Base-by-base conservation (phyloP, 306 rosid genomes). In the Quillaja saponaria region DNA sequence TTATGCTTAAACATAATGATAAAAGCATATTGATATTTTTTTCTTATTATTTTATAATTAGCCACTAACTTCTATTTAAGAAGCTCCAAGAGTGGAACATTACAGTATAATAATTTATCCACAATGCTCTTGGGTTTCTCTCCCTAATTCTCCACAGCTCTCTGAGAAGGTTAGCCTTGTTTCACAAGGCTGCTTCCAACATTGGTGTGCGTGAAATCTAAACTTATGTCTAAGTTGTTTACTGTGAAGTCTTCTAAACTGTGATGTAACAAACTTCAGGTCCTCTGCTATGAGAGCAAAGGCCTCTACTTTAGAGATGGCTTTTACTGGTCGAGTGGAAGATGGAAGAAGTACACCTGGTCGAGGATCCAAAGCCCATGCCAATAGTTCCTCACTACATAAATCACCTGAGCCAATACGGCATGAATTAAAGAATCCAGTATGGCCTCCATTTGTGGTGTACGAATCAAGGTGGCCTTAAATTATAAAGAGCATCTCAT, bases 271-370 rank as follows among this genome's bases (percentile, higher is more conserved):
- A 49, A 94, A 94, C 13, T 87, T 89, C 15, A 94, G 69, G 73
- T 94, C 99, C 47, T 94, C 95, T 1, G 96, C 95, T n/a, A 72
- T 80, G 15, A 94, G 82, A 49, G 97, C 96, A 74, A 94, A 94
- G 3, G 99, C 99, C 67, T 94, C 99, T 1, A 94, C 96, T 76
- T 94, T 95, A 0, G 94, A 81, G 15, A 81, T 66, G 51, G 96
- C 90, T 35, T 83, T 83, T 19, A 94, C 94, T 0, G 99, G 85
- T 63, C 99, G 78, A 3, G 96, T 89, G 1, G 99, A 94, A 0
- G 86, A 84, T 8, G 99, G 99, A 11, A 89, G 89, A 34, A 75
- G 71, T 10, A 76, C 83, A 62, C 80, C 73, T 10, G 95, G 84
- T 34, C 95, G 58, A 12, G 96, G 91, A 67, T 87, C 95, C 42